Evolutionary conservation across 148 eudicot genomes (phyloP).

Genomic region (Vaccinium corymbosum): DNA sequence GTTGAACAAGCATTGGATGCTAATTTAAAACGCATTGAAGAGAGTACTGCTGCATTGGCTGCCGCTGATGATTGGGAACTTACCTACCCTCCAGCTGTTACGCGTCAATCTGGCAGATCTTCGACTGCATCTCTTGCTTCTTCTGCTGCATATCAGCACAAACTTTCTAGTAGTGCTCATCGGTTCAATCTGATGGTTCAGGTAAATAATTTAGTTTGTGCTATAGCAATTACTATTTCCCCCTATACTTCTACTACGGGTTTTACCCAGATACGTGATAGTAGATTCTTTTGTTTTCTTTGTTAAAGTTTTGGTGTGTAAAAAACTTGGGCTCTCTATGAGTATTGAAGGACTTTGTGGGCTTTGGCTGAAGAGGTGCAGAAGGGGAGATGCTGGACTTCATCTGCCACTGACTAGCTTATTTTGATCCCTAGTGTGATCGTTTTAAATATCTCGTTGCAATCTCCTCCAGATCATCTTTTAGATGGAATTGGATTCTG

Average conservation of each 20-base stretch:
- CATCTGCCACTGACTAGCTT: background rate
- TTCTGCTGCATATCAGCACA: conserved; percentile 56
- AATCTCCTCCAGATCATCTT: background rate
- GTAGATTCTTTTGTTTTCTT: background rate
- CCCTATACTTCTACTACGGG: background rate
- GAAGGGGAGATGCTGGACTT: background rate
- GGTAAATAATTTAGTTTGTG: conserved; percentile 39
- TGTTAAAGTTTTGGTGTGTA: background rate
- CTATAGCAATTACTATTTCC: background rate
- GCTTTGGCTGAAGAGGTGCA: background rate
- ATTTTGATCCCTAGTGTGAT: background rate
- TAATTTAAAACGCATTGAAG: conserved; percentile 84
- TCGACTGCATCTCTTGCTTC: conserved; percentile 38
- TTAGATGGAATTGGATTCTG: background rate
- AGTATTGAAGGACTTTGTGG: background rate
- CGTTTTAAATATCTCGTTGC: background rate
- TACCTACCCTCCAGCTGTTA: conserved; percentile 38
- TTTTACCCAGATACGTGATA: background rate
- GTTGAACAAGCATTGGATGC: conserved; percentile 74
- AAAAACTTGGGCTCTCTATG: background rate
- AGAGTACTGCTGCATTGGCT: conserved; percentile 86
- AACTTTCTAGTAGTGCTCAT: conserved; percentile 96
- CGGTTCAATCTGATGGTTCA: conserved; percentile 90
- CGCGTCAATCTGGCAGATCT: conserved; percentile 61
- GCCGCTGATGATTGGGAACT: conserved; percentile 94